phyloP scores from a whole-genome alignment of 257 asterid species.

The Solanum stenotomum region DNA sequence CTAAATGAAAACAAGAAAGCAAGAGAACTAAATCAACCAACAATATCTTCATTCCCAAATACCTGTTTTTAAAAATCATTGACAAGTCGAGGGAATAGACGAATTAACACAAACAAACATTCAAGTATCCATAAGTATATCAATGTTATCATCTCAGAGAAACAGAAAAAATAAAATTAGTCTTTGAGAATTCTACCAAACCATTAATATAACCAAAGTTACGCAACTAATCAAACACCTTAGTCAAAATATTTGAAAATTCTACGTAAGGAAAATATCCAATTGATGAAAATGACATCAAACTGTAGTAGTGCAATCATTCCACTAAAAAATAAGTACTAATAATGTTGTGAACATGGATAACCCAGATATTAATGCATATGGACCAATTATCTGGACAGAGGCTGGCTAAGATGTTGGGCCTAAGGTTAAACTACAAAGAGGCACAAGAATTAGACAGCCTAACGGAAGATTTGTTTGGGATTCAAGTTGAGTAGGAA shows the following conservation, averaged over 20 bases:
- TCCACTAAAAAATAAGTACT: neutral
- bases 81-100: neutral
- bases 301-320: neutral
- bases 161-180: too few species aligned
- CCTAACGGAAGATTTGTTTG: neutral
- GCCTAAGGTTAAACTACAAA: neutral
- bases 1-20: neutral
- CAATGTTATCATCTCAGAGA: neutral
- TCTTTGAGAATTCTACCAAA: neutral
- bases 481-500: too few species aligned
- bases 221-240: neutral
- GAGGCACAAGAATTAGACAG: neutral
- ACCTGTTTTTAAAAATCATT: neutral
- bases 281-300: neutral
- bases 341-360: neutral
- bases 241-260: too few species aligned
- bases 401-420: neutral
- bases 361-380: neutral
- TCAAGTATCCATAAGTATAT: neutral
- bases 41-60: neutral
- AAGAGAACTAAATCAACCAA: neutral
- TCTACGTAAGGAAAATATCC: too few species aligned
- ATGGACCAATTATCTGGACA: neutral
- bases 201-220: neutral
- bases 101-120: neutral